Base-by-base conservation (phyloP, 192 early-diverging fungal genomes). In the Linnemannia elongata region DNA sequence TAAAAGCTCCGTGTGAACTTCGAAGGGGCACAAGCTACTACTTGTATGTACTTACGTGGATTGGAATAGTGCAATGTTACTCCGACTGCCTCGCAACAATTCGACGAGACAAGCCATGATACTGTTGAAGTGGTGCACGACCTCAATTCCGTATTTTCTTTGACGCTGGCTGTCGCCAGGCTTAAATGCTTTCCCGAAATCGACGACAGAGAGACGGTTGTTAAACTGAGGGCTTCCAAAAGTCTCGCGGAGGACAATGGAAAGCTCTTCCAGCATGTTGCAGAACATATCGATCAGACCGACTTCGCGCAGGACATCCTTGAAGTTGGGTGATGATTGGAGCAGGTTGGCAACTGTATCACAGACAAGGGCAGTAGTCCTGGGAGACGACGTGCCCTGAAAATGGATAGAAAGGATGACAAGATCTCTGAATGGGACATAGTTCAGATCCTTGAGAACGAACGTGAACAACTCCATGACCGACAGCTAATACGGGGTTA, bases 341-440 rank as follows among this genome's bases (percentile, higher is more conserved):
- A 94, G 74, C 3, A 94, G 69, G 39, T 70, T 82, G 7, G 85
- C 80, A 42, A 93, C 88, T 24, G 87, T 86, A 12, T 89, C 78
- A 69, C 89, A 90, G 6, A 92, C 89, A 35, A 92, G 76, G 18
- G 83, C 77, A 36, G 91, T 89, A 4, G 92, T 89, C 44, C 89
- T 84, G 4, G 89, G 89, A 6, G 90, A 90, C 2, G 92, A 92
- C 10, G 89, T 89, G 22, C 89, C 89, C 87, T 92, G 92, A 47
- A 94, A 88, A 69, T 92, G 91, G 13, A 92, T 81, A 1, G 87
- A 90, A 24, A 91, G 72, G 18, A 94, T 90, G 20, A 90, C 91
- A 35, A 92, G 78, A 44, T 92, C 91, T 42, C 91, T 89, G 75
- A 94, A 93, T 4, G 94, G 93, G 1, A 93, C 93, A 78, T 94